Percentiles rank a stretch among this genome's conserved stretches.
Conservation (phyloP, 345 rosid genomes). For the Barbarea vulgaris region DNA sequence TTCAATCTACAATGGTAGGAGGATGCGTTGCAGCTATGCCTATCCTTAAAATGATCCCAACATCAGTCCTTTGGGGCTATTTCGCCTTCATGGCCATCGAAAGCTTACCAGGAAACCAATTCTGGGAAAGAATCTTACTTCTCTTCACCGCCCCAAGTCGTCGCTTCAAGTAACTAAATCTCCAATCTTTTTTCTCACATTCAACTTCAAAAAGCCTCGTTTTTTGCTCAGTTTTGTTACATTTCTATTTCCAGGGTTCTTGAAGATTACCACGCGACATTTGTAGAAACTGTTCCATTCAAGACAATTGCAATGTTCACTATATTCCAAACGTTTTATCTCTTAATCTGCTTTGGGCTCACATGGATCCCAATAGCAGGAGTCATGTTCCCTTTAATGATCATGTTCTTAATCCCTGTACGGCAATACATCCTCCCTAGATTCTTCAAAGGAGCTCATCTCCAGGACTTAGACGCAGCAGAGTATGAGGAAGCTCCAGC, state of each 20-base stretch:
- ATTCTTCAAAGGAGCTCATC: slow-evolving; percentile 86
- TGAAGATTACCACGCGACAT: slow-evolving; percentile 82
- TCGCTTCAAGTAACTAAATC: slow-evolving; percentile 75
- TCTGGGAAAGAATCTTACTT: slow-evolving; percentile 93
- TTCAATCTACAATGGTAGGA: slow-evolving; percentile 87
- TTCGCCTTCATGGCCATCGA: slow-evolving; percentile 99
- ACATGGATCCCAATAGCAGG: slow-evolving; percentile 98
- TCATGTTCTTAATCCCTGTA: slow-evolving; percentile 92
- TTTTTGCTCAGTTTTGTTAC: background rate
- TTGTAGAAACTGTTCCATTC: slow-evolving; percentile 93
- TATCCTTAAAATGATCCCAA: slow-evolving; percentile 85
- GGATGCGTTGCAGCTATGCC: slow-evolving; percentile 97
- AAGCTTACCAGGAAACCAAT: slow-evolving; percentile 96
- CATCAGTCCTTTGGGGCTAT: slow-evolving; percentile 99
- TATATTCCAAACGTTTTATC: slow-evolving; percentile 72
- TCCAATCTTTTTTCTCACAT: background rate
- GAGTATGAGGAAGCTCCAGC: slow-evolving; percentile 96
- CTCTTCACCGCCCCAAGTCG: slow-evolving; percentile 93
- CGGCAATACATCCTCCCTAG: slow-evolving; percentile 88
- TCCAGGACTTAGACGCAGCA: slow-evolving; percentile 92
- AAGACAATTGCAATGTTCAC: slow-evolving; percentile 79
- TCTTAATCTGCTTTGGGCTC: slow-evolving; percentile 83
- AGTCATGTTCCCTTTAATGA: slow-evolving; percentile 87
- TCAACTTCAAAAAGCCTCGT: slow-evolving; percentile 33
- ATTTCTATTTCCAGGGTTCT: slow-evolving; percentile 59